Conservation (phyloP, 1,284 basidiomycete species). For the Naganishia cerealis region DNA sequence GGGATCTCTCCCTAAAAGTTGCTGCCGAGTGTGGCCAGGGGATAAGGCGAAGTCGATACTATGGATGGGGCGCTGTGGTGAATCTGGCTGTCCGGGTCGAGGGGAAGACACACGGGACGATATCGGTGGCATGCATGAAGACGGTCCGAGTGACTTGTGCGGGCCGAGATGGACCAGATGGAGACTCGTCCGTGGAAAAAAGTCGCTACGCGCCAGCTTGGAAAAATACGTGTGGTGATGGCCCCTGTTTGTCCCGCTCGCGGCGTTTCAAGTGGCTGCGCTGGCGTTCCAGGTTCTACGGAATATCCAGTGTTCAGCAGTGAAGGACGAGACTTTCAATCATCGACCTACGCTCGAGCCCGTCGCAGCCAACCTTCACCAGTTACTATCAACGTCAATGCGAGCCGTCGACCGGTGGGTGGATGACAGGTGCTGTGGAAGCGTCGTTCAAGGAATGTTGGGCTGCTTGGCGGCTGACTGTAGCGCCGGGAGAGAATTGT, state of each 20-base stretch:
- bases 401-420: neutral
- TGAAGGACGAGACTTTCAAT: neutral
- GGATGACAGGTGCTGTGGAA: neutral
- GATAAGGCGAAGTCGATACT: slow-evolving; percentile 10
- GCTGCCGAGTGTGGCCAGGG: neutral
- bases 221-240: neutral
- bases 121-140: slow-evolving; percentile 25
- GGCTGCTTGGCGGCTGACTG: slow-evolving; percentile 1
- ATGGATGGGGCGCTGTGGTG: neutral
- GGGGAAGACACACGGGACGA: slow-evolving; percentile 4
- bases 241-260: slow-evolving; percentile 4
- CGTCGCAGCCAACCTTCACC: neutral
- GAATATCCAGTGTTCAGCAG: slow-evolving; percentile 4
- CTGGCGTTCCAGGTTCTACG: slow-evolving; percentile 1
- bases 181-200: slow-evolving; percentile 3
- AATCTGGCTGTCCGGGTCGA: neutral
- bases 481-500: neutral
- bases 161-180: slow-evolving; percentile 1
- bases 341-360: neutral
- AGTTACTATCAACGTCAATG: neutral
- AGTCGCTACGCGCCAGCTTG: slow-evolving; percentile 21
- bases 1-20: neutral
- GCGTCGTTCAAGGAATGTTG: slow-evolving; percentile 21
- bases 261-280: slow-evolving; percentile 13
- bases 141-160: neutral